phyloP scores from a whole-genome alignment of 1,139 yeast genomes.

The Candida sojae region DNA sequence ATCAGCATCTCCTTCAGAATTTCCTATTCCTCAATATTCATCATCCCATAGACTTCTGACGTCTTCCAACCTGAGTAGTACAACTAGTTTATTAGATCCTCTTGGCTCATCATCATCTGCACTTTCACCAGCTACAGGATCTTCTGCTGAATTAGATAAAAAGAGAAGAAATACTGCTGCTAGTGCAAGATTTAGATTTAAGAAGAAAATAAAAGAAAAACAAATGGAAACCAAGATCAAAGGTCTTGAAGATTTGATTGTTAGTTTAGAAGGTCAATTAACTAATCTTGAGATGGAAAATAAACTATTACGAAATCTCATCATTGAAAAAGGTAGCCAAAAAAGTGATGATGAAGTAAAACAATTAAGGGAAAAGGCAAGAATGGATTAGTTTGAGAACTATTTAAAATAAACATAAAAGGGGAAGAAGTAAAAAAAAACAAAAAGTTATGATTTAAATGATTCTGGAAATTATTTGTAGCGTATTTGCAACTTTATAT shows the following conservation, averaged over 20 bases:
- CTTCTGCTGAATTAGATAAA: slow-evolving; percentile 42
- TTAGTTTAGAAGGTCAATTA: slow-evolving; percentile 58
- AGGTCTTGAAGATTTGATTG: slow-evolving; percentile 62
- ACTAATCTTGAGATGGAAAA: slow-evolving; percentile 63
- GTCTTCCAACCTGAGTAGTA: slow-evolving; percentile 1
- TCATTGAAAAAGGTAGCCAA: slow-evolving; percentile 40
- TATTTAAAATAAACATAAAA: background rate
- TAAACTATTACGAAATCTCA: slow-evolving; percentile 64
- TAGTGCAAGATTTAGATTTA: slow-evolving; percentile 75
- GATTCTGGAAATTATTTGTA: background rate
- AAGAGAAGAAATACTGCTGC: slow-evolving; percentile 81
- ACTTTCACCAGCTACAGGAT: slow-evolving; percentile 3
- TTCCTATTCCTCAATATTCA: slow-evolving; percentile 27
- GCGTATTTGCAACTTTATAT: background rate
- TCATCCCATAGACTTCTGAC: slow-evolving; percentile 1
- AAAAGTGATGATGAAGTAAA: slow-evolving; percentile 44
- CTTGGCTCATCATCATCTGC: background rate
- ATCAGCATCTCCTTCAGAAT: slow-evolving; percentile 11
- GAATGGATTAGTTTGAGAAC: slow-evolving; percentile 7
- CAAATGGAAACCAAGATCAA: slow-evolving; percentile 73
- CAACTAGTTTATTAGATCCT: slow-evolving; percentile 2
- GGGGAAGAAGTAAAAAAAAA: too few relatives aligned
- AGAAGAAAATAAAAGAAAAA: slow-evolving; percentile 81
- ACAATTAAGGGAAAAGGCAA: slow-evolving; percentile 37
- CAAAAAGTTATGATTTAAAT: background rate